Conservation (phyloP, 345 rosid species). For the Alliaria petiolata region DNA sequence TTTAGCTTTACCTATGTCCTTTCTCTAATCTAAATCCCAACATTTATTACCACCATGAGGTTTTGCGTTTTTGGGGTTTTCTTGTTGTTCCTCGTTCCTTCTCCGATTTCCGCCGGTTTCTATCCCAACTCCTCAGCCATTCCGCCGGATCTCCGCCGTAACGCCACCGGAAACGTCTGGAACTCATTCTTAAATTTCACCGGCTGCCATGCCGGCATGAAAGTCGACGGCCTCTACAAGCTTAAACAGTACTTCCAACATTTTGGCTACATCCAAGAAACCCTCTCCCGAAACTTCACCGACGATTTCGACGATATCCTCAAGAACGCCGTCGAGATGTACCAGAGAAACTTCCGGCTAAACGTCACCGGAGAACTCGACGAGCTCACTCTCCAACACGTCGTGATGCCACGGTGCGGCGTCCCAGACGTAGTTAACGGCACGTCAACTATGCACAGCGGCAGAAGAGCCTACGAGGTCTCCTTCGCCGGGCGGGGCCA, state of each 20-base stretch:
- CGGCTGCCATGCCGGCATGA: slow-evolving; percentile 26
- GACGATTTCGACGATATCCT: slow-evolving; percentile 66
- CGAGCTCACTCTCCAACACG: slow-evolving; percentile 47
- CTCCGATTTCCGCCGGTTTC: slow-evolving; percentile 27
- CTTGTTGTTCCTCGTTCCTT: slow-evolving; percentile 2
- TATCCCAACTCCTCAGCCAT: slow-evolving; percentile 19
- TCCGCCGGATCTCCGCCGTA: slow-evolving; percentile 19
- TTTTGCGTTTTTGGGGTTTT: slow-evolving; percentile 9
- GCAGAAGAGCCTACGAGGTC: slow-evolving; percentile 26
- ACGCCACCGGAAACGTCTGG: slow-evolving; percentile 20
- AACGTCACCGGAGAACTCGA: slow-evolving; percentile 73
- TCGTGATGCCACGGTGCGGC: slow-evolving; percentile 75
- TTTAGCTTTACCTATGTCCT: slow-evolving; percentile 5
- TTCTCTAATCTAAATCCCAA: slow-evolving; percentile 35
- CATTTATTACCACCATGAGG: neutral
- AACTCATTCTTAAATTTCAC: slow-evolving; percentile 27
- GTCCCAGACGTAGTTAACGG: slow-evolving; percentile 87
- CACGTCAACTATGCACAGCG: slow-evolving; percentile 66
- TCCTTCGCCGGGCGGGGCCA: slow-evolving; percentile 7
- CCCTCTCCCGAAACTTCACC: slow-evolving; percentile 42
- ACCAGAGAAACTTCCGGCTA: slow-evolving; percentile 74
- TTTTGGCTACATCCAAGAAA: slow-evolving; percentile 31
- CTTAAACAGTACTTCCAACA: slow-evolving; percentile 30
- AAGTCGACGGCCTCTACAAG: slow-evolving; percentile 23
- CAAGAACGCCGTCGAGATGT: slow-evolving; percentile 55